Evolutionary conservation across 2,329 filamentous ascomycete species (phyloP).

Genomic region (Emydomyces testavorans): DNA sequence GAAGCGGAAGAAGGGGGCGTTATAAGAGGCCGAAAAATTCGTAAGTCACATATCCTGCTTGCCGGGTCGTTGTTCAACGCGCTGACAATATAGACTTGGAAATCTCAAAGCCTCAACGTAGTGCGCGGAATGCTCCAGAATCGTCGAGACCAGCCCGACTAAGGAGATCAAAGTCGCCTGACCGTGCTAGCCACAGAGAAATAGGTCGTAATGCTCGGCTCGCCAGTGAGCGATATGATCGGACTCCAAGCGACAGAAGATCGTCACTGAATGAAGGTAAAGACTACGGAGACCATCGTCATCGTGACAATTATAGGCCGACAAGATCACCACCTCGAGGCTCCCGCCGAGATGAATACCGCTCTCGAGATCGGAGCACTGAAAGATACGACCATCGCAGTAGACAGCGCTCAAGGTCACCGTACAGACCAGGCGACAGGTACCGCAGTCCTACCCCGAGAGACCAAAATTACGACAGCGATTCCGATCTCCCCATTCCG

Average conservation of each 20-base stretch:
- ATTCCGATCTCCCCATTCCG: slow-evolving; percentile 59
- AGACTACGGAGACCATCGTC: slow-evolving; percentile 30
- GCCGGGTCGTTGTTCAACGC: not conserved
- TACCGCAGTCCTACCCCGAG: slow-evolving; percentile 58
- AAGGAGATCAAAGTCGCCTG: slow-evolving; percentile 53
- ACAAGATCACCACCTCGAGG: slow-evolving; percentile 48
- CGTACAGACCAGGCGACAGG: slow-evolving; percentile 51
- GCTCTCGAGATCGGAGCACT: slow-evolving; percentile 33
- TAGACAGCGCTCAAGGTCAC: slow-evolving; percentile 59
- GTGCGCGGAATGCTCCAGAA: slow-evolving; percentile 50
- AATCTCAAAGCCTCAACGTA: slow-evolving; percentile 77
- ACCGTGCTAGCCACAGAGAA: slow-evolving; percentile 40
- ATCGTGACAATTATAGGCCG: slow-evolving; percentile 56
- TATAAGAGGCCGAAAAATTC: slow-evolving; percentile 82
- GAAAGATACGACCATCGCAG: slow-evolving; percentile 44
- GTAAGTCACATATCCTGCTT: slow-evolving; percentile 46
- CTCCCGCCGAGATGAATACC: slow-evolving; percentile 56
- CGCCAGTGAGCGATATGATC: slow-evolving; percentile 37
- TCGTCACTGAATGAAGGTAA: slow-evolving; percentile 39
- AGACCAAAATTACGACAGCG: slow-evolving; percentile 41
- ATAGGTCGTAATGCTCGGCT: slow-evolving; percentile 24
- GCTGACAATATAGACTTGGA: slow-evolving; percentile 57
- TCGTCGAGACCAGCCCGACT: slow-evolving; percentile 21
- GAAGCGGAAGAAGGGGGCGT: slow-evolving; percentile 66
- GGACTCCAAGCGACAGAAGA: slow-evolving; percentile 27